Conservation (phyloP, 768 basidiomycete genomes). For the Rhizopogon vesiculosus region DNA sequence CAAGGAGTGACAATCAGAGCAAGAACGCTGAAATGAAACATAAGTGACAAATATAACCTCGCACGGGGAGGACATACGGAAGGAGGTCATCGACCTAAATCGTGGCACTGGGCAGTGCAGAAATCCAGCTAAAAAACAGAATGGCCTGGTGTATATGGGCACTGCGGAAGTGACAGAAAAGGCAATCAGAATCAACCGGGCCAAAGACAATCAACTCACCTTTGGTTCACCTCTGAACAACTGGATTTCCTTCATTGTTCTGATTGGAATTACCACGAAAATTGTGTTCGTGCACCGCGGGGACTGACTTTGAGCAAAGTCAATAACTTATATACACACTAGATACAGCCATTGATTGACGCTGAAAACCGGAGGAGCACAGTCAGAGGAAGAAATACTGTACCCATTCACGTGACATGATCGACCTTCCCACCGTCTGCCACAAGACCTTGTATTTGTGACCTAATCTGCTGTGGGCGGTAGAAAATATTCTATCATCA, state of each 20-base stretch:
- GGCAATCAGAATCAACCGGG: not conserved
- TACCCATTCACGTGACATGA: not conserved
- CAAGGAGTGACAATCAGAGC: too few species aligned
- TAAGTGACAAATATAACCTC: not conserved
- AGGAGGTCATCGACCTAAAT: not conserved
- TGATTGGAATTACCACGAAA: too few species aligned
- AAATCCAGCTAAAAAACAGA: not conserved
- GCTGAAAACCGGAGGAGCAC: not conserved
- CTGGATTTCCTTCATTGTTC: too few species aligned
- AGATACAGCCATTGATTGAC: not conserved
- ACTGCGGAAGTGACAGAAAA: not conserved
- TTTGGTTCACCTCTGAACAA: not conserved
- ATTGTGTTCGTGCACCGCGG: too few species aligned
- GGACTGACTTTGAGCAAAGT: too few species aligned
- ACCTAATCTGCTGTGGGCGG: not conserved
- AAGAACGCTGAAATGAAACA: not conserved
- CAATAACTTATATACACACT: too few species aligned
- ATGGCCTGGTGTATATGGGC: not conserved
- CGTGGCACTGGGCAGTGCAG: not conserved
- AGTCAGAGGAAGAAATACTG: too few species aligned
- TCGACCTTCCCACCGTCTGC: not conserved
- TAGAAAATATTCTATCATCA: not conserved
- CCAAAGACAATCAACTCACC: not conserved
- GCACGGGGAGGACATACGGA: not conserved
- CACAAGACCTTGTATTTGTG: not conserved